phyloP scores from a whole-genome alignment of 2,329 filamentous ascomycete species.

The Pseudofabraea citricarpa region DNA sequence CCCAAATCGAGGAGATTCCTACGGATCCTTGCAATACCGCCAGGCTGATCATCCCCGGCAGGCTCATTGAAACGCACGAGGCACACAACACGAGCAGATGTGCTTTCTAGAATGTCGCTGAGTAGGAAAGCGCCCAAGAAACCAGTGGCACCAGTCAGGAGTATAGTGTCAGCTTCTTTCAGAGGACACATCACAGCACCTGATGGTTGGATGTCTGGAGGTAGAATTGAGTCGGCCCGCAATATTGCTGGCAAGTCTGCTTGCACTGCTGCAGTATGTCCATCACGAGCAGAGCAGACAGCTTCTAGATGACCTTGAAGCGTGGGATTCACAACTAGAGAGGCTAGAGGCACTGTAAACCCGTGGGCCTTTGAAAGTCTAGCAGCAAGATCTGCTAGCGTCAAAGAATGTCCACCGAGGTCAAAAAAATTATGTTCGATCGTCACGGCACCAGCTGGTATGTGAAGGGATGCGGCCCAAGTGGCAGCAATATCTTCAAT shows the following conservation, averaged over 20 bases:
- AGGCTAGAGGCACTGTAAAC: slow-evolving; percentile 66
- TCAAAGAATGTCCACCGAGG: slow-evolving; percentile 72
- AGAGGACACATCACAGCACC: slow-evolving; percentile 34
- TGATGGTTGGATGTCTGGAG: slow-evolving; percentile 60
- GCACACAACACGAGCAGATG: slow-evolving; percentile 51
- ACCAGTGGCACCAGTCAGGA: slow-evolving; percentile 83
- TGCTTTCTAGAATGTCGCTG: slow-evolving; percentile 63
- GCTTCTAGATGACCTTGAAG: slow-evolving; percentile 68
- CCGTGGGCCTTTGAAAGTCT: slow-evolving; percentile 65
- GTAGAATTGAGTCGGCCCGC: slow-evolving; percentile 60
- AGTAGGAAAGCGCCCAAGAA: slow-evolving; percentile 82
- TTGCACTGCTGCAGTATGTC: slow-evolving; percentile 69
- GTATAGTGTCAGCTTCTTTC: slow-evolving; percentile 49
- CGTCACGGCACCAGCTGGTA: slow-evolving; percentile 58
- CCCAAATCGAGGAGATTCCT: slow-evolving; percentile 74
- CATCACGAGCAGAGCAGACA: slow-evolving; percentile 65
- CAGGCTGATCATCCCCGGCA: slow-evolving; percentile 55
- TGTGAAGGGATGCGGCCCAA: slow-evolving; percentile 67
- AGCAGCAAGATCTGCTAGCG: slow-evolving; percentile 72
- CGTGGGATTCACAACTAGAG: slow-evolving; percentile 67
- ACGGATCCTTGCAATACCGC: slow-evolving; percentile 67
- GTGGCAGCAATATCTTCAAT: slow-evolving; percentile 64
- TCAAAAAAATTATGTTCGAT: slow-evolving; percentile 76
- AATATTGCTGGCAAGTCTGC: slow-evolving; percentile 69
- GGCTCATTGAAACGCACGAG: slow-evolving; percentile 74